These are phyloP conservation scores for Colletotrichum orbiculare DNA, from an alignment of 2,329 filamentous ascomycete species.

Conservation along the genomic window DNA sequence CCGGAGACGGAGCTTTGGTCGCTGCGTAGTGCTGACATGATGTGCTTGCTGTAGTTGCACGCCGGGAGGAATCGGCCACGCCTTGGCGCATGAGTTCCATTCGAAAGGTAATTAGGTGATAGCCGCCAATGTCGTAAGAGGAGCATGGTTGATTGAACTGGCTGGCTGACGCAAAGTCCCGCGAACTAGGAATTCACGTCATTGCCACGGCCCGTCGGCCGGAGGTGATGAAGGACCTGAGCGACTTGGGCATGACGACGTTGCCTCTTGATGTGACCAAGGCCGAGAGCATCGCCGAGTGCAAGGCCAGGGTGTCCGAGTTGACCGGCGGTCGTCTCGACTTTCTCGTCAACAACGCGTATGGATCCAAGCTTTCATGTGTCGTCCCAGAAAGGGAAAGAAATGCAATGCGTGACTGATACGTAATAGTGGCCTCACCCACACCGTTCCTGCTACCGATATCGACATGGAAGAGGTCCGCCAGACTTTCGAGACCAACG, in stretches of 20 bases:
- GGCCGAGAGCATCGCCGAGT: constrained; percentile 59
- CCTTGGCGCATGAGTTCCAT: constrained; percentile 64
- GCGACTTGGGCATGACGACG: constrained; percentile 59
- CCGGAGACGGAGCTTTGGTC: constrained; percentile 4
- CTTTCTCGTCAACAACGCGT: constrained; percentile 71
- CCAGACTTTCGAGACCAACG: constrained; percentile 66
- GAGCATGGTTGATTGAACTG: neutral
- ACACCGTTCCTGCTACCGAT: constrained; percentile 63
- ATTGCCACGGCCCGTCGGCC: constrained; percentile 66
- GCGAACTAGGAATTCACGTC: constrained; percentile 58
- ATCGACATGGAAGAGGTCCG: constrained; percentile 64
- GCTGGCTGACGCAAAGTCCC: neutral
- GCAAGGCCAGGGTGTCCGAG: constrained; percentile 57
- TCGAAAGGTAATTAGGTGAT: constrained; percentile 53
- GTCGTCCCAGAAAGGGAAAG: neutral
- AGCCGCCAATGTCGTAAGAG: neutral
- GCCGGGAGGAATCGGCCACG: constrained; percentile 68
- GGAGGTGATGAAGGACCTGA: constrained; percentile 59
- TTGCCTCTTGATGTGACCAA: constrained; percentile 66
- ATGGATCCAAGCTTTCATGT: constrained; percentile 33
- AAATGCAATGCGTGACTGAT: neutral
- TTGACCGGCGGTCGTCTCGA: constrained; percentile 66
- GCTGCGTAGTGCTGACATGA: neutral
- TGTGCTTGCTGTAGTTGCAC: constrained; percentile 57
- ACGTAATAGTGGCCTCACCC: constrained; percentile 58